A percentile compares a stretch with the other conserved stretches of the same genome.
Evolutionary conservation across 768 basidiomycete species (phyloP).

Genomic region (Tricholoma matsutake): DNA sequence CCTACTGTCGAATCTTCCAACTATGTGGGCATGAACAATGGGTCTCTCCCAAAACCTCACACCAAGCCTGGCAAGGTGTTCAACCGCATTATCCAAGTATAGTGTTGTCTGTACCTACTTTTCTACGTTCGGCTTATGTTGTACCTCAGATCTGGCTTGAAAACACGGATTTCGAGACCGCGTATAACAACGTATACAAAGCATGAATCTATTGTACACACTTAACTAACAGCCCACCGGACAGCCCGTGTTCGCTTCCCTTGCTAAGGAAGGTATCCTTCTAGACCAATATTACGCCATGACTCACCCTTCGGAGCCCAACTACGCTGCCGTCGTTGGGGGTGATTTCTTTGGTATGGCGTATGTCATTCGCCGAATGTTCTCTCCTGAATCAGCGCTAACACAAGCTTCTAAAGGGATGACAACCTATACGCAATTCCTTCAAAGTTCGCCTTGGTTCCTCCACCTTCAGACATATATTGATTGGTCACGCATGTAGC

Average conservation of each 20-base stretch:
- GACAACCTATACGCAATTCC: constrained; percentile 40
- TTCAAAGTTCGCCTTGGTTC: constrained; percentile 24
- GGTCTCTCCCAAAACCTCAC: not conserved
- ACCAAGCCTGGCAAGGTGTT: constrained; percentile 23
- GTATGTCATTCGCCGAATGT: not conserved
- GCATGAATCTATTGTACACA: constrained; percentile 7
- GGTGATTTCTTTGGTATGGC: not conserved
- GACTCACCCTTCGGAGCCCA: constrained; percentile 62
- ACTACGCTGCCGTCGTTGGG: constrained; percentile 40
- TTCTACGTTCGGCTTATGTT: not conserved
- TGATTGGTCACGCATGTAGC: not conserved
- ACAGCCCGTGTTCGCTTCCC: constrained; percentile 26
- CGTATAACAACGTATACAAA: constrained; percentile 17
- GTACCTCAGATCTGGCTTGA: constrained; percentile 50
- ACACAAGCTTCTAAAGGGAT: constrained; percentile 34
- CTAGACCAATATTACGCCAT: constrained; percentile 45
- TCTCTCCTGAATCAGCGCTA: constrained; percentile 18
- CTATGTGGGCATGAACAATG: not conserved
- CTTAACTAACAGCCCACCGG: constrained; percentile 1
- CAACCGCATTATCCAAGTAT: constrained; percentile 22
- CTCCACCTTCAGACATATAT: too few relatives aligned
- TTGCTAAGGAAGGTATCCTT: constrained; percentile 49
- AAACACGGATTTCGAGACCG: constrained; percentile 51
- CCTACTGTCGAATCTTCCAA: not conserved
- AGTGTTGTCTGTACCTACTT: not conserved